A percentile compares a stretch with the other conserved stretches of the same genome.
phyloP scores from a whole-genome alignment of 106 monocot genomes.

The Allium fistulosum region DNA sequence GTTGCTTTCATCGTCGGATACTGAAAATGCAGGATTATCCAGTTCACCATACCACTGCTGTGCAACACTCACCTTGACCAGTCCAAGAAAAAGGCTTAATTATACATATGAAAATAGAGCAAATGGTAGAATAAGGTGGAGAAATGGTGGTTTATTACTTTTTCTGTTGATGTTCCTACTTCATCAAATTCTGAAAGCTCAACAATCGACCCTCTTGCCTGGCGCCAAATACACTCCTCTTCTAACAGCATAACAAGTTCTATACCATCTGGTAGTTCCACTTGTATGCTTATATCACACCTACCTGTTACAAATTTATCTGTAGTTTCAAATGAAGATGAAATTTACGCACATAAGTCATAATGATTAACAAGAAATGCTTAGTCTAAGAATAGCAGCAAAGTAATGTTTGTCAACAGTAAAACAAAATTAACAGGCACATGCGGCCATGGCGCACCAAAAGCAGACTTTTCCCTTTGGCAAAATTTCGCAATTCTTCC shows the following conservation, averaged over 20 bases:
- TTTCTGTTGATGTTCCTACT: conserved; percentile 20
- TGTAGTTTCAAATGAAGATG: too few relatives aligned
- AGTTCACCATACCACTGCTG: conserved; percentile 92
- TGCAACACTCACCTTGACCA: conserved; percentile 70
- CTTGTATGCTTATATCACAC: conserved; percentile 52
- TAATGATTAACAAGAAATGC: too few relatives aligned
- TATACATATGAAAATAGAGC: too few relatives aligned
- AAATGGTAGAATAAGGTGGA: not conserved
- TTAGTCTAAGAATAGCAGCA: too few relatives aligned
- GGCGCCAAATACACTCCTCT: conserved; percentile 63
- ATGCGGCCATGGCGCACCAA: too few relatives aligned
- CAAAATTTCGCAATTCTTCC: too few relatives aligned
- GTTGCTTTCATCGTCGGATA: conserved; percentile 10
- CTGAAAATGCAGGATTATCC: conserved; percentile 26
- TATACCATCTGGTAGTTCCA: conserved; percentile 48
- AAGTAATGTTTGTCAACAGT: too few relatives aligned
- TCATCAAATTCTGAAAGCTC: conserved; percentile 39
- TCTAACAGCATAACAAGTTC: conserved; percentile 43
- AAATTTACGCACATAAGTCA: too few relatives aligned
- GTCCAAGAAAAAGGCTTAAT: too few relatives aligned
- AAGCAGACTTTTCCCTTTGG: too few relatives aligned
- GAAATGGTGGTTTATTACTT: conserved; percentile 22
- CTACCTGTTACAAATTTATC: conserved; percentile 31
- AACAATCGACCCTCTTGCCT: conserved; percentile 75
- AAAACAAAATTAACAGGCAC: too few relatives aligned